Base-by-base conservation (phyloP, 352 stramenopile genomes). In the Globisporangium ultimum region DNA sequence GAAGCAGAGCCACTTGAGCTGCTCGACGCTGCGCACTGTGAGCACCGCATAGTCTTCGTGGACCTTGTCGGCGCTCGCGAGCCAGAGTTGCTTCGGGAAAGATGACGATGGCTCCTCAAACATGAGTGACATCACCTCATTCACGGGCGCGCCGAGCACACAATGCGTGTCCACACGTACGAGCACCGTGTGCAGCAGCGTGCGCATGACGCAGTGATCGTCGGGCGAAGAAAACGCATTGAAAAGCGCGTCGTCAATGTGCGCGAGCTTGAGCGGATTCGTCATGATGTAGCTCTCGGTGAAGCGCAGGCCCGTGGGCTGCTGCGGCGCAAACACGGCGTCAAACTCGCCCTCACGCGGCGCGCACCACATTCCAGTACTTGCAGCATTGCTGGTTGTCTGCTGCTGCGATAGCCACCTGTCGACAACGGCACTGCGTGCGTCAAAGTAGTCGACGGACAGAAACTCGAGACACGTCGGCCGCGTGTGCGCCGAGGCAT, bases 51-150 rank as follows among this genome's bases (percentile, higher is more conserved):
- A 77, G 47, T 72, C 60, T 15, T 68, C 47, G 12, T 77, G 55
- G 3, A 64, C 15, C 1, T 50, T 36, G 15, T 64, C 63, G 9
- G 63, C 17, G 2, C 55, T 55, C 6, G 63, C 64, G 13, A 80
- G 60, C 71, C 66, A 77, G 21, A 80, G 49, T 13, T 56, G 49
- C 53, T 77, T 80, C 6, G 71, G 68, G 22, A 76, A 80, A 1
- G 52, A 57, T 7, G 53, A 57, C 2, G 54, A 15, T 50, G 3
- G 3, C 7, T 48, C 38, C 12, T 71, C 60, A 13, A 72, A 64
- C 18, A 80, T 42, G 14, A 77, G 58, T 9, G 58, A 46, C 20
- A 66, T 65, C 3, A 80, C 68, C 22, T 80, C 68, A 20, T 63
- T 53, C 34, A 67, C 34, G 1, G 68, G 68, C 15, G 63, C 62